phyloP scores from a whole-genome alignment of 1,284 basidiomycete genomes.

The Microbotryum intermedium region DNA sequence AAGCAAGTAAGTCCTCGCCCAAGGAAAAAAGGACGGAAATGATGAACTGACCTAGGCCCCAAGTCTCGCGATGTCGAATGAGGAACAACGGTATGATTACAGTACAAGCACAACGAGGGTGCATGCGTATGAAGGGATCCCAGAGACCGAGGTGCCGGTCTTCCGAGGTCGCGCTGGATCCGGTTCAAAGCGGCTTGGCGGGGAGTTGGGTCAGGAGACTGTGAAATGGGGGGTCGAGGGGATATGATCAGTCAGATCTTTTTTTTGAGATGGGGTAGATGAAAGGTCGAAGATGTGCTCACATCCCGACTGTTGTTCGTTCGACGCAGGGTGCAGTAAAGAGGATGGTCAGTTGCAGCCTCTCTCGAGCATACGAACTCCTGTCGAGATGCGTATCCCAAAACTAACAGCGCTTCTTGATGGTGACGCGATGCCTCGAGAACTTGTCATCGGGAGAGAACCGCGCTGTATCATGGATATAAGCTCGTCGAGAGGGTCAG shows the following conservation, averaged over 20 bases:
- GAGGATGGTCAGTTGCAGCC: background rate
- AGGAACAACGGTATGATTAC: too few relatives aligned
- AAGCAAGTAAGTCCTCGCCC: too few relatives aligned
- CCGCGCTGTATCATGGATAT: constrained; percentile 53
- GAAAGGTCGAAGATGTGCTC: background rate
- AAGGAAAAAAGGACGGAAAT: too few relatives aligned
- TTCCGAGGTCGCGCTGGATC: too few relatives aligned
- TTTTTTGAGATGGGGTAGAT: too few relatives aligned
- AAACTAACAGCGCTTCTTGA: constrained; percentile 66
- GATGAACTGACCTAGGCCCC: too few relatives aligned
- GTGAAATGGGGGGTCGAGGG: constrained; percentile 35
- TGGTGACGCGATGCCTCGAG: constrained; percentile 85
- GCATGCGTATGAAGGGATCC: too few relatives aligned
- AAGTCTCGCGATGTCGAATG: too few relatives aligned
- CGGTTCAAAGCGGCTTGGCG: constrained; percentile 63
- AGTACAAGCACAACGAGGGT: too few relatives aligned
- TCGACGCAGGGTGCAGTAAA: background rate
- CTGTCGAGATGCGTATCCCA: constrained; percentile 9
- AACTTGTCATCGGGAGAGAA: constrained; percentile 98
- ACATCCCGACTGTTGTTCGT: constrained; percentile 1
- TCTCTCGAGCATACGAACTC: background rate
- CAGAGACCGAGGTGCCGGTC: too few relatives aligned
- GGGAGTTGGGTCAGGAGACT: constrained; percentile 85
- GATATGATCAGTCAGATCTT: background rate
- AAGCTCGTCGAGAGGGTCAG: background rate